Evolutionary conservation across 305 asterid species (phyloP), one percentile per base, ranked within the genome.

Genomic region (Fraxinus paxiana): DNA sequence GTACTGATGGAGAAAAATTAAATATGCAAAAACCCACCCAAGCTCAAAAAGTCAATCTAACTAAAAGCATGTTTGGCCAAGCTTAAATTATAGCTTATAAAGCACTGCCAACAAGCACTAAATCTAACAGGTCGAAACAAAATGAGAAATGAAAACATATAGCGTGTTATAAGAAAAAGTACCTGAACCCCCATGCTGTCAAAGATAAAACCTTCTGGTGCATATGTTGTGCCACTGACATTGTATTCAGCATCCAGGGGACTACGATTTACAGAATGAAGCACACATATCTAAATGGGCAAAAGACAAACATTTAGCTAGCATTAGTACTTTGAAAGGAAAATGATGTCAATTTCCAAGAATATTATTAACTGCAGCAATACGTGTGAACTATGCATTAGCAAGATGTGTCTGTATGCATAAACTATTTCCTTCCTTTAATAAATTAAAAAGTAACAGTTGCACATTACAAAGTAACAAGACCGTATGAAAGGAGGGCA

Each of bases 141-240:
- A 13, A 73, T 51, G 7, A 59, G 46, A n/a, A 6, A 35, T 80
- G 69, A 61, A 77, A 20, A 77, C 33, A 78, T 9, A 84, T 13
- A 12, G 30, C 46, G 78, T 28, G 74, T 71, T 79, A 65, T 31
- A 73, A 79, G 75, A 61, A 80, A 79, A 84, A 74, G 76, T 89
- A 92, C 99, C 98, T 93, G 97, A 76, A 83, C 54, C 51, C 91
- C 90, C 0, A 88, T 80, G 86, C 86, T 87, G 83, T 94, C 98
- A 85, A 88, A 89, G 76, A 96, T 86, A 80, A 86, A 86, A 80
- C 99, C 99, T 83, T 96, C 99, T 65, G 99, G 98, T 72, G 99
- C 99, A 87, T 88, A 96, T 51, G 98, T 96, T 82, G 98, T 93
- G 77, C 99, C 99, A 89, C 89, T 94, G 33, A 94, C 97, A 77